Base-by-base conservation (phyloP, 306 rosid genomes). In the Prunus armeniaca region DNA sequence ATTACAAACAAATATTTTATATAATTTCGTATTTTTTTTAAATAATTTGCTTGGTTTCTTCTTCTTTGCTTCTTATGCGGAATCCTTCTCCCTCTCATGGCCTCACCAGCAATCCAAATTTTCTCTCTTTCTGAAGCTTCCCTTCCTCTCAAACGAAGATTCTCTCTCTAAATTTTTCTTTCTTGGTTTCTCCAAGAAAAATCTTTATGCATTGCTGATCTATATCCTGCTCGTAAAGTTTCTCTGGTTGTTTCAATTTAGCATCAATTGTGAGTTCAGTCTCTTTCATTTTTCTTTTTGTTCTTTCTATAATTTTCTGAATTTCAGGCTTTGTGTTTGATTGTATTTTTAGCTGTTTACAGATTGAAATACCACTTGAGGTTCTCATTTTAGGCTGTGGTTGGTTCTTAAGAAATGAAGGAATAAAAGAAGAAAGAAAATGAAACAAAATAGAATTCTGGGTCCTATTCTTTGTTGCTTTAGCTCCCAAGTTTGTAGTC, bases 181-280 rank as follows among this genome's bases (percentile, higher is more conserved):
- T 76, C 76, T 69, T 68, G 70, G 82, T 83, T 57, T 80, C 74
- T 73, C 71, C 56, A 24, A 24, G 72, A 78, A 76, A 81, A 47
- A 61, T 81, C 68, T 68, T 65, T 63, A 9, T 52, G 64, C 96
- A 89, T 88, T 88, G 86, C 77, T 73, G 95, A 89, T 85, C 80
- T 77, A 72, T 76, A 74, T 57, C 56, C 25, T 60, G 0, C 24
- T 14, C 49, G 12, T 12, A 17, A 13, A 55, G 38, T 41, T 65
- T 67, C 56, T 34, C 52, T 65, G 76, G 79, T 74, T 80, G 32
- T 77, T 17, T 80, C 69, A 71, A 85, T 73, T 73, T 69, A 47
- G 65, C 27, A 12, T 77, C 78, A 78, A 43, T 83, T 83, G 93
- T 88, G 85, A 84, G 82, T 72, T 75, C 67, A 70, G 25, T 68